These are phyloP conservation scores for Hsuehochloa calcarea DNA, from an alignment of 176 grass and related monocot genomes.

Conservation along the genomic window DNA sequence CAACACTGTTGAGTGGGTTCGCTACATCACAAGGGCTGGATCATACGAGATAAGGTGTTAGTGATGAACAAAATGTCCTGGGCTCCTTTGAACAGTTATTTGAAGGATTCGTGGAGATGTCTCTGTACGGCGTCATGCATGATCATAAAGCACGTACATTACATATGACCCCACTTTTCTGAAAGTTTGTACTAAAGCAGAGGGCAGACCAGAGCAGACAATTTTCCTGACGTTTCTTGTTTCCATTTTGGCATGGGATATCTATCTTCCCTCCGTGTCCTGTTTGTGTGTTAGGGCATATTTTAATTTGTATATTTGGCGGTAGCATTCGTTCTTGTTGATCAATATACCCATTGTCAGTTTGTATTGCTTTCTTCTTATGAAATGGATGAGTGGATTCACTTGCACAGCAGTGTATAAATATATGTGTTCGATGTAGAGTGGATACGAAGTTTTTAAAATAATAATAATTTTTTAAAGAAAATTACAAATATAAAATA, in stretches of 20 bases:
- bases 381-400: conserved; percentile 24
- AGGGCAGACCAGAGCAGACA: conserved; percentile 20
- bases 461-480: too few relatives aligned
- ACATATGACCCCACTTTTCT: conserved; percentile 10
- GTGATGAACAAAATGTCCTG: not conserved
- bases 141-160: conserved; percentile 13
- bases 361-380: conserved; percentile 18
- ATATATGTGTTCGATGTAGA: conserved; percentile 1
- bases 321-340: conserved; percentile 35
- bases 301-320: conserved; percentile 44
- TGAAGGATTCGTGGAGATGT: not conserved
- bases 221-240: conserved; percentile 7
- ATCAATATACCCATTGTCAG: conserved; percentile 15
- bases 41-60: conserved; percentile 99
- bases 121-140: conserved; percentile 2
- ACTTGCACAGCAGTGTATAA: conserved; percentile 34
- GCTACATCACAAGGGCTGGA: conserved; percentile 96
- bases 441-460: too few relatives aligned
- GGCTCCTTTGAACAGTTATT: not conserved
- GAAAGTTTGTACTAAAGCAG: conserved; percentile 36
- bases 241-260: conserved; percentile 35
- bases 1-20: conserved; percentile 99
- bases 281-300: conserved; percentile 37
- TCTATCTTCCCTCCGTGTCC: conserved; percentile 23
- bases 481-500: too few relatives aligned